phyloP scores from a whole-genome alignment of 257 asterid genomes.

The Verbena officinalis region DNA sequence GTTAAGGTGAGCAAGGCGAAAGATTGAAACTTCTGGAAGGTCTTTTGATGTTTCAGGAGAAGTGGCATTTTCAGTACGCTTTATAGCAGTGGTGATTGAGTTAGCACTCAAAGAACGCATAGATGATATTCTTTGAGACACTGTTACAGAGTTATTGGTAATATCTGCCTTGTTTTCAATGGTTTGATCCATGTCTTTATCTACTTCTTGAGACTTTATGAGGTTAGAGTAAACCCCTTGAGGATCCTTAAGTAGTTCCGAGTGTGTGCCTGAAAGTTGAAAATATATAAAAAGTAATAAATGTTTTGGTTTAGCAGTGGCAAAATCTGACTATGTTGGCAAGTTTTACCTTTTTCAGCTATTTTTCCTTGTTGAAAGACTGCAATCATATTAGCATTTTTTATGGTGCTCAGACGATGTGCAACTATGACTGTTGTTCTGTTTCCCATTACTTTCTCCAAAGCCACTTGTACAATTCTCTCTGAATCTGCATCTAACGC shows the following conservation, averaged over 20 bases:
- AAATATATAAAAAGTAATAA: background rate
- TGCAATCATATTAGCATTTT: conserved; percentile 50
- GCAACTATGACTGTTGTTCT: conserved; percentile 62
- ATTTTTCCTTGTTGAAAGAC: conserved; percentile 50
- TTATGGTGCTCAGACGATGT: conserved; percentile 54
- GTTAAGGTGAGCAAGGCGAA: conserved; percentile 50
- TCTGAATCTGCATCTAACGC: conserved; percentile 63
- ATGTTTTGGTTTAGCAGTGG: background rate
- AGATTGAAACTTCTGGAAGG: conserved; percentile 35
- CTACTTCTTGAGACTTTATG: conserved; percentile 40
- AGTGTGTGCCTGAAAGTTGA: conserved; percentile 45
- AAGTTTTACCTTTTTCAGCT: conserved; percentile 48
- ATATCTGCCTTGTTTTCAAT: conserved; percentile 32
- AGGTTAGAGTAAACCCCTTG: conserved; percentile 49
- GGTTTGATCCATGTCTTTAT: conserved; percentile 21
- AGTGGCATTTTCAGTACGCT: conserved; percentile 5
- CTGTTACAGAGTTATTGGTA: conserved; percentile 33
- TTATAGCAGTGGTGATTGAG: background rate
- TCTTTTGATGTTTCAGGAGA: conserved; percentile 28
- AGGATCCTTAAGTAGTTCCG: conserved; percentile 42
- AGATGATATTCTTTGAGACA: conserved; percentile 45
- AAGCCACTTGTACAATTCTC: conserved; percentile 50
- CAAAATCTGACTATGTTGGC: no score
- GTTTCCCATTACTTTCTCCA: conserved; percentile 46
- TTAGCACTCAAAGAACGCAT: conserved; percentile 49